Base-by-base conservation (phyloP, 2,329 filamentous ascomycete genomes). In the Elsinoe fawcettii region DNA sequence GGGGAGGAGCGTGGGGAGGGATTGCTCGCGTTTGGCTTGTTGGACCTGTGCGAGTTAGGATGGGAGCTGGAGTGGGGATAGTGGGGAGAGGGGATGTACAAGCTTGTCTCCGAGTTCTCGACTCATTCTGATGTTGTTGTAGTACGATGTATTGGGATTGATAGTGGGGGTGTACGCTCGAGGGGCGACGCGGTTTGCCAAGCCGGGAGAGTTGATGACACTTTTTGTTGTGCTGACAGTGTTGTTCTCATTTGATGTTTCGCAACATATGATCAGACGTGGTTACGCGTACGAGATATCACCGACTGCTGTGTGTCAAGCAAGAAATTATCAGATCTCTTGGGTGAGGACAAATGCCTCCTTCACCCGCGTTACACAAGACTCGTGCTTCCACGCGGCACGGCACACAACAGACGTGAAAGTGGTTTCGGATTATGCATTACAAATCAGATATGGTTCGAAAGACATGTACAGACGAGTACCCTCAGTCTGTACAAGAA, bases 21-120 rank as follows among this genome's bases (percentile, higher is more conserved):
- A 87, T 72, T 93, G 90, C 16, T 88, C 95, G 69, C 93, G 84
- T 79, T 97, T 97, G 70, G 93, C 93, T 77, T 97, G 88, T 77
- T 92, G 87, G 65, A 95, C 91, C 89, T 96, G 14, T 7, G n/a
- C 3, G 25, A 16, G 32, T 53, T 23, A 53, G 49, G 3, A 34
- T 20, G 6, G 2, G 20, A 12, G 36, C 6, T 39, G 3, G 47
- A 11, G 47, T 9, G 30, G 30, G 37, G 14, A 65, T 51, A 59
- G 54, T n/a, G 49, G 49, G 37, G n/a, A 58, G n/a, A 53, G 44
- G 36, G 53, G 36, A 63, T 75, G 66, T 74, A 92, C 88, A 73
- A 96, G 75, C 74, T 95, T 95, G 70, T 90, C 87, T 53, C 87
- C 89, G 59, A 89, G 75, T 70, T 95, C 90, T 64, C 90, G 90